Conservation (phyloP, 257 asterid genomes). For the Sherardia arvensis region DNA sequence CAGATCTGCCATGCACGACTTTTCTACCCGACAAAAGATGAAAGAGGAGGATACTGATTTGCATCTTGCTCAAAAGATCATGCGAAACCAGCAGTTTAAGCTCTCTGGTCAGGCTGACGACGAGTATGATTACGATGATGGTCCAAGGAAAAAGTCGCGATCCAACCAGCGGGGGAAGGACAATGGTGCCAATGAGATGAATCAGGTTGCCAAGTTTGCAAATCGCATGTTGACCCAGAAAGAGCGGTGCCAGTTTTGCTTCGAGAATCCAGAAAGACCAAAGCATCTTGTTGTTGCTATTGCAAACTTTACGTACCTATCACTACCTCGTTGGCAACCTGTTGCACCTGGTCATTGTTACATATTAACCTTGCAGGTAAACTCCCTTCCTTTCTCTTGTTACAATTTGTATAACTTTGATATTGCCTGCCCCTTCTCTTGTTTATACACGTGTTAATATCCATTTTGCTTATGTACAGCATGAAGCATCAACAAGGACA, state of each 20-base stretch:
- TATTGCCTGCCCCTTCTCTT: not conserved
- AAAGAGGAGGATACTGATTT: constrained; percentile 78
- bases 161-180: constrained; percentile 46
- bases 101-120: constrained; percentile 69
- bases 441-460: constrained; percentile 5
- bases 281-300: constrained; percentile 81
- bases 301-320: constrained; percentile 74
- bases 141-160: constrained; percentile 55
- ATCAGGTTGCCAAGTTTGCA: constrained; percentile 41
- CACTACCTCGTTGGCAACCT: constrained; percentile 71
- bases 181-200: constrained; percentile 34
- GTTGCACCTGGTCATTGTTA: constrained; percentile 79
- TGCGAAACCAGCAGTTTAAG: constrained; percentile 50
- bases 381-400: not conserved
- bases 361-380: constrained; percentile 86
- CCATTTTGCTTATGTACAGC: constrained; percentile 38
- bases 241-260: constrained; percentile 86
- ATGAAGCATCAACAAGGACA: constrained; percentile 73
- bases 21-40: constrained; percentile 50
- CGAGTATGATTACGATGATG: constrained; percentile 87
- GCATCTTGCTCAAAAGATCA: constrained; percentile 73
- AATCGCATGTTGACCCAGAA: constrained; percentile 66
- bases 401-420: not conserved
- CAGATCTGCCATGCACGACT: constrained; percentile 63
- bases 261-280: constrained; percentile 78